Evolutionary conservation across 2,329 filamentous ascomycete genomes (phyloP), one percentile per base, ranked within the genome.

Genomic region (Sporothrix curviconia): DNA sequence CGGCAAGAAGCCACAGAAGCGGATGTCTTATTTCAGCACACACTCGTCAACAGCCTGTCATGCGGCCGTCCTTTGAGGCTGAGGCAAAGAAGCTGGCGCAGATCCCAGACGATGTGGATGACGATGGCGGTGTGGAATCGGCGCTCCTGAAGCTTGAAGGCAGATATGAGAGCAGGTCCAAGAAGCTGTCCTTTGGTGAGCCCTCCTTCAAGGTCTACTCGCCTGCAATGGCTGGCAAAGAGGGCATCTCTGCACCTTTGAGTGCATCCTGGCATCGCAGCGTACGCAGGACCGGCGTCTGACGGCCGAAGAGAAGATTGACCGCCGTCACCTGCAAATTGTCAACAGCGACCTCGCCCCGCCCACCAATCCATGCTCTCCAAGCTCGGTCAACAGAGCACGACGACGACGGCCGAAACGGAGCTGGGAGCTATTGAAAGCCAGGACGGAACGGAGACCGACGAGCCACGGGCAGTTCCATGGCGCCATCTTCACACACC

Each of bases 81-180:
- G 91, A 95, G 65, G 90, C 95, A 1, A 85, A 92, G 59, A 89
- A 89, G 64, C 82, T 99, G 55, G 90, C 92, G 2, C 85, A 89
- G 56, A 89, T 97, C 25, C 90, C 92, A 0, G 92, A 96, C 66
- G 90, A 95, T 37, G 69, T 75, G 15, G 81, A 85, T 60, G 86
- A 87, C 46, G 89, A 95, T 66, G 90, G 90, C 7, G 92, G 92
- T 12, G 85, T 97, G 25, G 94, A 97, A 67, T 91, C 92, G n/a
- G 90, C 94, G 0, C 71, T 99, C 52, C 73, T 92, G 64, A 99
- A 97, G 66, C 78, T 99, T 0, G 94, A 99, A 73, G 94, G 94
- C 9, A 92, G 84, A 64, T 94, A 86, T 64, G 80, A 86, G 67
- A 84, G 79, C 64, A 82, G 71, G 64, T 61, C 69, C 0, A 68